Conservation (phyloP, 257 asterid species). For the Thymus quinquecostatus region DNA sequence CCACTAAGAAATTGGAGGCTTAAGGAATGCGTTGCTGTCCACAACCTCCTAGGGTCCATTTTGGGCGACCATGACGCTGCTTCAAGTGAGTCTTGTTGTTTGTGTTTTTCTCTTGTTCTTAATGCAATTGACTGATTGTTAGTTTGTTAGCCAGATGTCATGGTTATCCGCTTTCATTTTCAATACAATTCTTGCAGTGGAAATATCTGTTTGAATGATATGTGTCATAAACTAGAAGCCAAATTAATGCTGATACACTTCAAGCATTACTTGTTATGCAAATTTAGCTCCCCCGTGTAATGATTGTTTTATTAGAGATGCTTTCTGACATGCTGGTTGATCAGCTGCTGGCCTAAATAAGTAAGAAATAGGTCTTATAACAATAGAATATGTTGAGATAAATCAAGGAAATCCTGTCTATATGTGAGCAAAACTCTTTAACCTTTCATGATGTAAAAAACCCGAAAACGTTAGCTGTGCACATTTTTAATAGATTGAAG, state of each 20-base stretch:
- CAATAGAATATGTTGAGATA: neutral
- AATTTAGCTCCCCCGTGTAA: neutral
- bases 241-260: neutral
- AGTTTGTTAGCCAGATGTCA: neutral
- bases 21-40: conserved; percentile 74
- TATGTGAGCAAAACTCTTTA: neutral
- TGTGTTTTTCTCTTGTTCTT: conserved; percentile 12
- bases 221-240: conserved; percentile 5
- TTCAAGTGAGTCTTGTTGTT: conserved; percentile 51
- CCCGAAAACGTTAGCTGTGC: neutral
- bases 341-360: neutral
- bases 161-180: conserved; percentile 8
- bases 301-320: neutral
- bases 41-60: conserved; percentile 56
- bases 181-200: neutral
- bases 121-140: neutral
- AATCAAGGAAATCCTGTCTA: neutral
- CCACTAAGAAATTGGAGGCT: conserved; percentile 55
- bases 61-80: conserved; percentile 76
- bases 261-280: neutral
- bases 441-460: neutral
- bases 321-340: neutral
- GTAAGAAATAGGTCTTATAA: neutral
- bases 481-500: neutral
- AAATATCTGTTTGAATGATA: neutral